phyloP scores from a whole-genome alignment of 441 rosid genomes.

The Geranium incanum region DNA sequence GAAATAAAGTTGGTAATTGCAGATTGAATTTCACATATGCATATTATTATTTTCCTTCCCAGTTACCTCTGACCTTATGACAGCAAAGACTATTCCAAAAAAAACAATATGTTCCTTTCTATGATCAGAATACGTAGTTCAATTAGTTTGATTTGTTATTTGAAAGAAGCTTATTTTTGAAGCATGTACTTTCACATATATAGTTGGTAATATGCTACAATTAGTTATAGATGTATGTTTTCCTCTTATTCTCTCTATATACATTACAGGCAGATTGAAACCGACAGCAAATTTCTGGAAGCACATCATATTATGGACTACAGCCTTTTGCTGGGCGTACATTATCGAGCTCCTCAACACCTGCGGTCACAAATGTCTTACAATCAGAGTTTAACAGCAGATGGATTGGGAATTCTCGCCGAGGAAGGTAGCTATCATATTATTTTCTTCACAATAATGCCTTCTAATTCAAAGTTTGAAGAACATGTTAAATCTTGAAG shows the following conservation, averaged over 20 bases:
- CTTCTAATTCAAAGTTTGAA: not conserved
- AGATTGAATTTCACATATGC: not conserved
- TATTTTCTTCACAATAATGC: constrained; percentile 7
- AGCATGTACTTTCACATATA: not conserved
- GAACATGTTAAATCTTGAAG: not conserved
- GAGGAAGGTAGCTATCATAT: constrained; percentile 61
- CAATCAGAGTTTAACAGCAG: constrained; percentile 37
- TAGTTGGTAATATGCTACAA: not conserved
- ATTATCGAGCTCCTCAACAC: constrained; percentile 95
- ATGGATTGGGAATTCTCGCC: constrained; percentile 72
- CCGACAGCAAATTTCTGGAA: constrained; percentile 80
- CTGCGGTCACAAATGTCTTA: constrained; percentile 43
- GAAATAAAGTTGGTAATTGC: not conserved
- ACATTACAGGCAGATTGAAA: constrained; percentile 80
- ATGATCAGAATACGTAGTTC: not conserved
- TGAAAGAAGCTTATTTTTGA: not conserved
- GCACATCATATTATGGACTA: constrained; percentile 89
- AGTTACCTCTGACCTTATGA: no score
- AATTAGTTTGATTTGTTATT: not conserved
- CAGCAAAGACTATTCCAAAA: no score
- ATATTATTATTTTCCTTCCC: no score
- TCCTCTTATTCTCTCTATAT: constrained; percentile 16
- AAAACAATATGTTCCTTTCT: not conserved
- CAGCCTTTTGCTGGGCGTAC: constrained; percentile 95
- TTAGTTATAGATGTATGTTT: constrained; percentile 7